Evolutionary conservation across 1,139 yeast genomes (phyloP).

Genomic region (Pichia sp.): DNA sequence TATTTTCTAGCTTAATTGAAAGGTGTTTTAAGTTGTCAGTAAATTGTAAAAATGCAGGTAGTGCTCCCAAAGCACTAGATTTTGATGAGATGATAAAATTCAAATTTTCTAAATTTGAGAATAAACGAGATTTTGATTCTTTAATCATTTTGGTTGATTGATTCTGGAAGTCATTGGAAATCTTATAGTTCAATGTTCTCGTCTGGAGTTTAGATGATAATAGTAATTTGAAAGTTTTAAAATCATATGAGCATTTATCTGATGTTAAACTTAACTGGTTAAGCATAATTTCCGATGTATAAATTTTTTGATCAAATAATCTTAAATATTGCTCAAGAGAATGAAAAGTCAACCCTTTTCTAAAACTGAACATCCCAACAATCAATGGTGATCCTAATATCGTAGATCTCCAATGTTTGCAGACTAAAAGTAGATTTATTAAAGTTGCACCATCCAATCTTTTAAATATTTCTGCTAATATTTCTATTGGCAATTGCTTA

Average conservation of each 20-base stretch:
- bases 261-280: constrained; percentile 3
- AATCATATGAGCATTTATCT: not conserved
- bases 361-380: constrained; percentile 9
- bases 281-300: constrained; percentile 7
- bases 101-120: not conserved
- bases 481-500: constrained; percentile 15
- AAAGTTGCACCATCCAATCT: constrained; percentile 8
- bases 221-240: constrained; percentile 6
- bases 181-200: not conserved
- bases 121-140: constrained; percentile 1
- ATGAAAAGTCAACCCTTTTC: not conserved
- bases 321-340: constrained; percentile 9
- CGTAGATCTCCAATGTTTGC: constrained; percentile 18
- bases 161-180: not conserved
- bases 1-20: not conserved
- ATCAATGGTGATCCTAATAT: constrained; percentile 15
- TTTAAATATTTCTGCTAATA: constrained; percentile 9
- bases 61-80: not conserved
- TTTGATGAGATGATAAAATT: not conserved
- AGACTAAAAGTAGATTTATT: constrained; percentile 10
- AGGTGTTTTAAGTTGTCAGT: not conserved
- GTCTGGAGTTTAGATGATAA: constrained; percentile 3
- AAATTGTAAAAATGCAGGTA: not conserved
- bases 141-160: constrained; percentile 5
- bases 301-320: constrained; percentile 14